Conservation (phyloP, 306 rosid genomes). For the Lathyrus sativus region DNA sequence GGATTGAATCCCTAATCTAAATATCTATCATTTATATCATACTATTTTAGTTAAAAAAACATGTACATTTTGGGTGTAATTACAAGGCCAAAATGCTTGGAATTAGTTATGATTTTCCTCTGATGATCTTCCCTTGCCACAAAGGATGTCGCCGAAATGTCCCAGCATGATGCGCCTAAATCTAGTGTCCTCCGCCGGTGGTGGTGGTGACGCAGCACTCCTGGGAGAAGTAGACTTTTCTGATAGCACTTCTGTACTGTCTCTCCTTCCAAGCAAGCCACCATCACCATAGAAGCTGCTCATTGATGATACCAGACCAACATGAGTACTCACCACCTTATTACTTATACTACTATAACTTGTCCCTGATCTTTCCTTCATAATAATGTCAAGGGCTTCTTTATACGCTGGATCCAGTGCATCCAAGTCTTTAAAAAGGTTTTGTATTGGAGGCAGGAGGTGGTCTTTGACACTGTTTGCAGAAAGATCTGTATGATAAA, state of each 20-base stretch:
- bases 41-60: background rate
- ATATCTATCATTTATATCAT: too few relatives aligned
- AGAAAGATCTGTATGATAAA: slow-evolving; percentile 63
- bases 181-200: slow-evolving; percentile 72
- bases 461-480: slow-evolving; percentile 62
- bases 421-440: slow-evolving; percentile 66
- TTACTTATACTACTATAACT: slow-evolving; percentile 58
- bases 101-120: slow-evolving; percentile 62
- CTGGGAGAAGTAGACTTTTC: slow-evolving; percentile 53
- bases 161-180: slow-evolving; percentile 90
- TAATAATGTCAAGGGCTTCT: slow-evolving; percentile 90
- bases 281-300: slow-evolving; percentile 83
- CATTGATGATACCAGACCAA: slow-evolving; percentile 70
- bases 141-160: slow-evolving; percentile 77
- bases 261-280: slow-evolving; percentile 77
- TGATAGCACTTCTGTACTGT: slow-evolving; percentile 42
- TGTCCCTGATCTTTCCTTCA: slow-evolving; percentile 86
- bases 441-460: slow-evolving; percentile 76
- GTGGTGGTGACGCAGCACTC: slow-evolving; percentile 16
- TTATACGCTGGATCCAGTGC: slow-evolving; percentile 94
- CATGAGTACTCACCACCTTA: slow-evolving; percentile 69
- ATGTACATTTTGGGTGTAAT: background rate
- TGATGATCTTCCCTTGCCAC: slow-evolving; percentile 64
- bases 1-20: too few relatives aligned
- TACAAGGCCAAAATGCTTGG: slow-evolving; percentile 21